Evolutionary conservation across 495 filamentous ascomycete species (phyloP).

Genomic region (Tuber microsphaerosporum): DNA sequence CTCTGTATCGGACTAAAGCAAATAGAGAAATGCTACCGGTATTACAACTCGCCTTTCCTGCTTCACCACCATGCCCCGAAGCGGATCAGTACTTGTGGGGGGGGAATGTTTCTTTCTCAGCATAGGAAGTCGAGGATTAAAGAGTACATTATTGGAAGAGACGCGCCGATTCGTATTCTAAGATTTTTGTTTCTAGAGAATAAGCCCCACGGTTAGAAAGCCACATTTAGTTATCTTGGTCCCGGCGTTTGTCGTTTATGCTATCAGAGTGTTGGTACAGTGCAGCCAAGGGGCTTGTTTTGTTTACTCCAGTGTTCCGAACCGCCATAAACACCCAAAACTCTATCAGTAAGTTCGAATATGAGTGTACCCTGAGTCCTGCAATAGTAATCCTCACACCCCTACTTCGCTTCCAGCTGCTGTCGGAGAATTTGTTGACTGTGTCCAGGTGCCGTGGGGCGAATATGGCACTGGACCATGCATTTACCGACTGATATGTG

Average conservation of each 20-base stretch:
- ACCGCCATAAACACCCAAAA: not conserved
- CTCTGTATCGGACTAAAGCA: not conserved
- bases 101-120: not conserved
- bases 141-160: not conserved
- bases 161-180: not conserved
- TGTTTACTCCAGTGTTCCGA: not conserved
- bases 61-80: not conserved
- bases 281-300: not conserved
- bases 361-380: not conserved
- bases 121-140: not conserved
- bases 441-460: not conserved
- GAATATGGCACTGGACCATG: not conserved
- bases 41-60: not conserved
- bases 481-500: not conserved
- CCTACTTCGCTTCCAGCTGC: not conserved
- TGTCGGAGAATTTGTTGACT: not conserved
- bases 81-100: not conserved
- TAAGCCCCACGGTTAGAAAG: not conserved
- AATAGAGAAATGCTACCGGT: not conserved
- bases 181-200: not conserved
- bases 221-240: not conserved
- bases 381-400: not conserved
- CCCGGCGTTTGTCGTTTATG: not conserved
- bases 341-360: not conserved
- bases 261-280: not conserved